Base-by-base conservation (phyloP, 495 filamentous ascomycete species). In the Trichodelitschia bisporula region DNA sequence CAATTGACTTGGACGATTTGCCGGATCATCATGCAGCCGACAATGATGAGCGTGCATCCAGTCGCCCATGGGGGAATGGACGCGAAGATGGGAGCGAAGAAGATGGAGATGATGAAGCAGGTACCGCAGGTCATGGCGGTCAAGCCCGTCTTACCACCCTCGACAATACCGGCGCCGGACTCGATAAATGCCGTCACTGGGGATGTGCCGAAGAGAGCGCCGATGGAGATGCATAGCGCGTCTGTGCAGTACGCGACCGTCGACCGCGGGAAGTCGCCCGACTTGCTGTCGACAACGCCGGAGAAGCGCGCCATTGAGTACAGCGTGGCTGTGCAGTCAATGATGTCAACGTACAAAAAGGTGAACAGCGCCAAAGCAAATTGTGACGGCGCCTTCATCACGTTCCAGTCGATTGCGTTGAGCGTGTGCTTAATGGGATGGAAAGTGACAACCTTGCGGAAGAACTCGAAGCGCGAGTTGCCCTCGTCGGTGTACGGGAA, bases 231-330 rank as follows among this genome's bases (percentile, higher is more conserved):
- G 38, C 59, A 64, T 29, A 78, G 49, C 2, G 77, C 75, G 46
- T 84, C 77, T 20, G 78, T 69, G 54, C 74, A 67, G 44, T 83
- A 84, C 15, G 77, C 77, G 6, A 77, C 46, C 11, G 75, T 69
- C 18, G 72, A 78, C 16, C 77, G 73, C 41, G 80, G 75, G 38
- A 86, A 86, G 44, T 86, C 77, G 34, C 66, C 58, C 0, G 72
- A 75, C 29, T 58, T 51, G 29, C 66, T 62, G 35, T 86, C 74
- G 38, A 83, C 66, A 34, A 73, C 64, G n/a, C 66, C 64, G 36
- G 70, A 69, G 38, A 78, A 79, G 18, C 65, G 67, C 12, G 77
- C 77, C 77, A 86, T 83, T 15, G 73, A 73, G 51, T 82, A 86
- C 35, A 78, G 50, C 1, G 74, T 80, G 26, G 71, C 74, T 0